These are phyloP conservation scores for Fomitopsis schrenkii DNA, from an alignment of 1,284 basidiomycete species.

Conservation along the genomic window DNA sequence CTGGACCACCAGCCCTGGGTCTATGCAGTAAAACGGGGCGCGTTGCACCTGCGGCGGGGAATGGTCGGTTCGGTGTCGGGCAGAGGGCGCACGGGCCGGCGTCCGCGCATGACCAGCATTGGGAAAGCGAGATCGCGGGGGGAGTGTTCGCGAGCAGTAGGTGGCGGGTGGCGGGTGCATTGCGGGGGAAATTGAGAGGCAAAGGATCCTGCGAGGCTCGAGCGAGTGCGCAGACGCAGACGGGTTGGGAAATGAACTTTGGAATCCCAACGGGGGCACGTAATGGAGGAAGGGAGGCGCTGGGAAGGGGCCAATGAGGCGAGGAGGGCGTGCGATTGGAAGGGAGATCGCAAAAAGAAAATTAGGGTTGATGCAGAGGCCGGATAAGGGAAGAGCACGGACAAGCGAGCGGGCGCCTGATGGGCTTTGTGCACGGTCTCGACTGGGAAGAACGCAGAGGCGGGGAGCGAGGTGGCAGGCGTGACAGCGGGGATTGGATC, in stretches of 20 bases:
- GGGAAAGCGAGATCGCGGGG: background rate
- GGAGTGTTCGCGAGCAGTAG: background rate
- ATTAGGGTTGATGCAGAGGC: slow-evolving; percentile 3
- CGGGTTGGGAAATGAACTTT: background rate
- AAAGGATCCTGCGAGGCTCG: background rate
- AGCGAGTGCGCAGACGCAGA: background rate
- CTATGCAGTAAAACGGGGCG: background rate
- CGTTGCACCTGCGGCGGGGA: background rate
- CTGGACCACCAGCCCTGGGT: slow-evolving; percentile 5
- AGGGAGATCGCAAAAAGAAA: slow-evolving; percentile 1
- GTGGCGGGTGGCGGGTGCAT: background rate
- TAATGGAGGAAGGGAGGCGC: background rate
- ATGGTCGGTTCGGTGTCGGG: background rate
- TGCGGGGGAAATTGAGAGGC: background rate
- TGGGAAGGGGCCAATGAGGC: background rate
- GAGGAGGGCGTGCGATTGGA: background rate
- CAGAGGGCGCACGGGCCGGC: slow-evolving; percentile 1
- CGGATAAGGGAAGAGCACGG: background rate
- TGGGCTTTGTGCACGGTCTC: background rate
- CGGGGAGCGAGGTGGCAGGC: background rate
- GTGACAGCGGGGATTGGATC: slow-evolving; percentile 6
- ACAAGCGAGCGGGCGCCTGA: background rate
- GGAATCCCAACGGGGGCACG: background rate
- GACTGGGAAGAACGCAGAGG: slow-evolving; percentile 6
- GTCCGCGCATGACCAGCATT: background rate